Evolutionary conservation across 768 basidiomycete species (phyloP).

Genomic region (Termitomyces sp.): DNA sequence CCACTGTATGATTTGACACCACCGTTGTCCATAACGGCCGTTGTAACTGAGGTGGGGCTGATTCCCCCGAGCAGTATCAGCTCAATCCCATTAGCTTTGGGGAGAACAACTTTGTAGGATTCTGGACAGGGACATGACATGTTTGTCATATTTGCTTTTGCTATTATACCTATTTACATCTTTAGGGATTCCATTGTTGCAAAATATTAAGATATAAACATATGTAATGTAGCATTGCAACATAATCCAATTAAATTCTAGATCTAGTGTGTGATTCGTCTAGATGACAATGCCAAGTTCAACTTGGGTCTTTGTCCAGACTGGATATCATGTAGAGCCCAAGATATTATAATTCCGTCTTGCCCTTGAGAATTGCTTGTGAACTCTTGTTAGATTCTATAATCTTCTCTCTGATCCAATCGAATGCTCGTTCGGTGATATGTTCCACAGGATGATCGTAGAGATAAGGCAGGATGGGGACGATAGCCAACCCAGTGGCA

Average conservation of each 20-base stretch:
- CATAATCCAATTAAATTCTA: not conserved
- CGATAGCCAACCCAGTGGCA: slow-evolving; percentile 64
- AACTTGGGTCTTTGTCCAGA: not conserved
- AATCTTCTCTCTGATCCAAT: slow-evolving; percentile 61
- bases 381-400: slow-evolving; percentile 31
- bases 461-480: slow-evolving; percentile 70
- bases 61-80: slow-evolving; percentile 92
- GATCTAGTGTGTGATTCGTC: not conserved
- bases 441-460: slow-evolving; percentile 81
- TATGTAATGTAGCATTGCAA: slow-evolving; percentile 8
- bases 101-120: slow-evolving; percentile 38
- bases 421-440: slow-evolving; percentile 62
- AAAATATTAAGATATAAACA: slow-evolving; percentile 9
- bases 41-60: slow-evolving; percentile 95
- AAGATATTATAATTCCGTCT: slow-evolving; percentile 8
- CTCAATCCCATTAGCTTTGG: slow-evolving; percentile 73
- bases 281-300: not conserved
- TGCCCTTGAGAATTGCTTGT: slow-evolving; percentile 6
- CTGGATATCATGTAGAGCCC: not conserved
- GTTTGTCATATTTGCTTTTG: slow-evolving; percentile 5
- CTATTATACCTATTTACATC: slow-evolving; percentile 4
- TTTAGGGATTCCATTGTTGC: not conserved
- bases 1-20: slow-evolving; percentile 95
- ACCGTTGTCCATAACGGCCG: slow-evolving; percentile 87
- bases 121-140: slow-evolving; percentile 3